Evolutionary conservation across 345 rosid genomes (phyloP).

Genomic region (Populus simonii): DNA sequence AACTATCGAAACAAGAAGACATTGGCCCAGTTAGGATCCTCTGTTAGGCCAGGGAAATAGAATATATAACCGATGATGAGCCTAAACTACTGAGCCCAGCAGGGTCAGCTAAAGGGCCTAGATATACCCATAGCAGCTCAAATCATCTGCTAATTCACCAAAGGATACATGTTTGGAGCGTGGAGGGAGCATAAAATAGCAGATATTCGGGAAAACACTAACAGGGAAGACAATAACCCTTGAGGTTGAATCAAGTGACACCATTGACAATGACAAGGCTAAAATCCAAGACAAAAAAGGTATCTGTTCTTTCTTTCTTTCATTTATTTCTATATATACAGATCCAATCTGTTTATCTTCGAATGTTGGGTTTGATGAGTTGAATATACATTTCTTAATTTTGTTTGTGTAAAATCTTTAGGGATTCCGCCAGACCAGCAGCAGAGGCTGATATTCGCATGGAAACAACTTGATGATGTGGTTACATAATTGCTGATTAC

Average conservation of each 20-base stretch:
- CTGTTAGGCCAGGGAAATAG: background rate
- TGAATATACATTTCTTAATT: no score
- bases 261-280: no score
- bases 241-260: no score
- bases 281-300: no score
- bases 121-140: background rate
- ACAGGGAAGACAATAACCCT: no score
- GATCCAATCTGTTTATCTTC: no score
- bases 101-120: background rate
- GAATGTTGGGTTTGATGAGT: no score
- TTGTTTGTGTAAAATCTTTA: background rate
- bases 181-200: no score
- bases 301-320: no score
- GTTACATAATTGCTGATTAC: background rate
- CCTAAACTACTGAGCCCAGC: background rate
- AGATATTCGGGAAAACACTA: no score
- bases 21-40: background rate
- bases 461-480: background rate
- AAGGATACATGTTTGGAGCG: background rate
- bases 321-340: no score
- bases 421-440: background rate
- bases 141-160: background rate
- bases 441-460: background rate
- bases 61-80: background rate
- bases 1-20: background rate